Evolutionary conservation across 805 yeast species (phyloP), one percentile per base, ranked within the genome.

Genomic region (Cephaloascus fragrans): DNA sequence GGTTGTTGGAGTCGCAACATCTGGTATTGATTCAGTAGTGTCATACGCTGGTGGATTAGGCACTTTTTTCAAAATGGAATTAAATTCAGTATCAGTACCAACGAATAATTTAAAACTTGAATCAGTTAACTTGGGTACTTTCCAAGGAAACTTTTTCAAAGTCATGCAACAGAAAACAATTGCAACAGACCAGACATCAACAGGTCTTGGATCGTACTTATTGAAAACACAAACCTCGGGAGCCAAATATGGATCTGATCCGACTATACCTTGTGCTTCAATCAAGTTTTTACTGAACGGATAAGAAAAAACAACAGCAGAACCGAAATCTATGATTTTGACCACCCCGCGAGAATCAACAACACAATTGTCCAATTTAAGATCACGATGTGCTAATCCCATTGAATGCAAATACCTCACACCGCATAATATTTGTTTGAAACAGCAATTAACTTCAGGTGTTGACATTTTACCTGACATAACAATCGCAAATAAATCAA

Each of bases 141-240:
- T 87, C 96, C 96, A 88, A 6, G 96, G 96, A 62, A 88, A 88
- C 62, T 87, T 83, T 54, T 86, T 82, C 56, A 88, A 67, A 42
- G 85, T 75, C 96, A 88, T 87, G 64, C 96, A 88, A 48, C 95
- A 85, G 59, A 83, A 84, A 37, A 88, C 84, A 43, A 88, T 86
- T 6, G 95, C 96, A 26, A 79, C 78, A 4, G 95, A 84, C 97
- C 97, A 88, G 35, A 88, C 76, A 62, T 88, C 97, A 4, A 88
- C 95, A 1, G 96, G 95, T 46, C 95, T 72, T 14, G 96, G 96
- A 55, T 85, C 94, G 53, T 88, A 88, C 44, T 81, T 80, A 47
- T 77, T 68, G 55, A 84, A 82, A 8, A 86, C 83, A 45, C 89
- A 75, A 5, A 85, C 95, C 57, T 88, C 97, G 1, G 97, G 97